A percentile compares a stretch with the other conserved stretches of the same genome.
phyloP scores from a whole-genome alignment of 164 flowering plant species.

The Litsea cubeba region DNA sequence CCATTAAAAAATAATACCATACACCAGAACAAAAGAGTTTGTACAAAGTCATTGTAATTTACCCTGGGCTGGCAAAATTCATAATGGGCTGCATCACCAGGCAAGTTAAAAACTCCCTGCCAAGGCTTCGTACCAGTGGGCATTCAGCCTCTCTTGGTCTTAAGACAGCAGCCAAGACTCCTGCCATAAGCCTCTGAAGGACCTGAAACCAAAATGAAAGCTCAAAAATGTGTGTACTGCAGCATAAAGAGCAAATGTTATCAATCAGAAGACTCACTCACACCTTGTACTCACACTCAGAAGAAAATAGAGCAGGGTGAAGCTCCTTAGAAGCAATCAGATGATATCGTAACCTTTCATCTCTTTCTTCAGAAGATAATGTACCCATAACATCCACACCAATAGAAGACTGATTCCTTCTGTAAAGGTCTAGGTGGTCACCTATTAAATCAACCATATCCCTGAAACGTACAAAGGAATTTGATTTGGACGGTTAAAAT shows the following conservation, averaged over 20 bases:
- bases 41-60: background rate
- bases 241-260: background rate
- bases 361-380: constrained; percentile 87
- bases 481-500: constrained; percentile 8
- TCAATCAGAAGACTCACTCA: constrained; percentile 29
- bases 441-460: constrained; percentile 81
- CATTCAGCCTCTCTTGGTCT: constrained; percentile 88
- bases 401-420: constrained; percentile 82
- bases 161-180: constrained; percentile 67
- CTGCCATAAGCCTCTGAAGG: constrained; percentile 80
- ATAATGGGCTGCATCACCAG: constrained; percentile 88
- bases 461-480: constrained; percentile 44
- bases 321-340: constrained; percentile 87
- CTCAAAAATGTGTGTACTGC: background rate
- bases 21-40: constrained; percentile 16
- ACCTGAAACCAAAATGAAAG: constrained; percentile 38
- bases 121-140: constrained; percentile 74
- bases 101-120: constrained; percentile 81
- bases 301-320: constrained; percentile 90
- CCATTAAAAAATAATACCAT: background rate
- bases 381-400: constrained; percentile 90
- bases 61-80: constrained; percentile 88
- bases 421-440: constrained; percentile 78
- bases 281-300: constrained; percentile 99
- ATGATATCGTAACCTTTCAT: constrained; percentile 86